phyloP scores from a whole-genome alignment of 2,329 filamentous ascomycete genomes.

The Talaromyces amestolkiae region DNA sequence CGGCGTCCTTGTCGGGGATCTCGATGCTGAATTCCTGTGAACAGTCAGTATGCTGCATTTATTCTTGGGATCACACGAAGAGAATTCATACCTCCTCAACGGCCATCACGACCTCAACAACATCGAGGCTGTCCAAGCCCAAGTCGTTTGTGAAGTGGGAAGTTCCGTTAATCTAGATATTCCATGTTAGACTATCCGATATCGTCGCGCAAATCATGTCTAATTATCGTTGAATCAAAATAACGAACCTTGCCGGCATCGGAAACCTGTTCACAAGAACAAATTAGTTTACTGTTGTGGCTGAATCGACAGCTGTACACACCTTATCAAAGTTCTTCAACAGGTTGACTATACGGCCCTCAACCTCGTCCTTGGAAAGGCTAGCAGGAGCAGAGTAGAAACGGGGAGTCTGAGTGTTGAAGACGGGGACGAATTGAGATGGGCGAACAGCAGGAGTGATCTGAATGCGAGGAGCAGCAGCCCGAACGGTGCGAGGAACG shows the following conservation, averaged over 20 bases:
- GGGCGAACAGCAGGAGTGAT: slow-evolving; percentile 61
- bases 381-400: slow-evolving; percentile 82
- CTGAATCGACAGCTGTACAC: slow-evolving; percentile 30
- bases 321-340: slow-evolving; percentile 98
- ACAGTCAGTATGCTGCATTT: slow-evolving; percentile 10
- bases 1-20: slow-evolving; percentile 96
- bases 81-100: slow-evolving; percentile 80
- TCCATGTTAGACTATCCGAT: slow-evolving; percentile 25
- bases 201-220: not conserved
- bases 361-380: slow-evolving; percentile 78
- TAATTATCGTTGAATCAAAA: not conserved
- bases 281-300: slow-evolving; percentile 15
- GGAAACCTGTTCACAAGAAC: slow-evolving; percentile 30
- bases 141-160: slow-evolving; percentile 98
- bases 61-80: not conserved
- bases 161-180: slow-evolving; percentile 68
- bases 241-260: slow-evolving; percentile 42
- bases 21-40: slow-evolving; percentile 80
- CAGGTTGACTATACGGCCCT: slow-evolving; percentile 87
- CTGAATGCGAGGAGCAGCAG: slow-evolving; percentile 59
- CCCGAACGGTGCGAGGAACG: slow-evolving; percentile 51
- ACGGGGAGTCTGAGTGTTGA: slow-evolving; percentile 67
- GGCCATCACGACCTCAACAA: slow-evolving; percentile 99
- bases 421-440: slow-evolving; percentile 60
- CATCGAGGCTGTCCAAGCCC: slow-evolving; percentile 94